phyloP scores from a whole-genome alignment of 2,329 filamentous ascomycete genomes.

The Colletotrichum aenigma region DNA sequence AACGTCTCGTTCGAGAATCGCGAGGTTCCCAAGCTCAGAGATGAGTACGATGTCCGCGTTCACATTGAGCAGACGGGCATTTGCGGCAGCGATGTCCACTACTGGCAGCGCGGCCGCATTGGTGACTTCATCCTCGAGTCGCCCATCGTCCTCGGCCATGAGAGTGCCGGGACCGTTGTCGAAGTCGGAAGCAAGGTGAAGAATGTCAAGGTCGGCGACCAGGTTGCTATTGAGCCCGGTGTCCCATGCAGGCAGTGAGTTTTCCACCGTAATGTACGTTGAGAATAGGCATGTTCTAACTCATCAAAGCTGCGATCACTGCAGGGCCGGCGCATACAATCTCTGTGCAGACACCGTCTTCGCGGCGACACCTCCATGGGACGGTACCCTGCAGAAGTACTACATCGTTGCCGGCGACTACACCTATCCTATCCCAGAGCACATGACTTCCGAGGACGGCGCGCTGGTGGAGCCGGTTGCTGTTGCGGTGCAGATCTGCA shows the following conservation, averaged over 20 bases:
- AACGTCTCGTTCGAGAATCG: constrained; percentile 49
- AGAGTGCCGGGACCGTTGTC: constrained; percentile 45
- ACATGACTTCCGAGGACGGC: constrained; percentile 53
- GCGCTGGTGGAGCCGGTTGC: constrained; percentile 58
- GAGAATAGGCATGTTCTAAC: neutral
- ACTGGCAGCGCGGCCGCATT: constrained; percentile 51
- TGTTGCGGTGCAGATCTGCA: constrained; percentile 53
- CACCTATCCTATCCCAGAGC: constrained; percentile 47
- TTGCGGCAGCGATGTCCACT: constrained; percentile 51
- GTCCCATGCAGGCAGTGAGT: constrained; percentile 38
- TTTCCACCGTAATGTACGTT: neutral
- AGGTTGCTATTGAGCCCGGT: constrained; percentile 53
- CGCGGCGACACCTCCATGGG: constrained; percentile 52
- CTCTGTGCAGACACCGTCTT: constrained; percentile 49
- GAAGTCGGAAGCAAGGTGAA: constrained; percentile 44
- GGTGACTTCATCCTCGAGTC: constrained; percentile 47
- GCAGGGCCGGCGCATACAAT: constrained; percentile 43
- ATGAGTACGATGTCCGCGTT: constrained; percentile 46
- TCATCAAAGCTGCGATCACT: constrained; percentile 42
- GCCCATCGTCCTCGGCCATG: constrained; percentile 53
- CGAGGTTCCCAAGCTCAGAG: constrained; percentile 39
- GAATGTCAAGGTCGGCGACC: constrained; percentile 46
- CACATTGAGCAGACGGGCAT: constrained; percentile 51
- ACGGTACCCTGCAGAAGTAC: constrained; percentile 54
- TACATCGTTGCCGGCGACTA: constrained; percentile 51